Base-by-base conservation (phyloP, 2,329 filamentous ascomycete species). In the Chrysosporium queenslandicum region DNA sequence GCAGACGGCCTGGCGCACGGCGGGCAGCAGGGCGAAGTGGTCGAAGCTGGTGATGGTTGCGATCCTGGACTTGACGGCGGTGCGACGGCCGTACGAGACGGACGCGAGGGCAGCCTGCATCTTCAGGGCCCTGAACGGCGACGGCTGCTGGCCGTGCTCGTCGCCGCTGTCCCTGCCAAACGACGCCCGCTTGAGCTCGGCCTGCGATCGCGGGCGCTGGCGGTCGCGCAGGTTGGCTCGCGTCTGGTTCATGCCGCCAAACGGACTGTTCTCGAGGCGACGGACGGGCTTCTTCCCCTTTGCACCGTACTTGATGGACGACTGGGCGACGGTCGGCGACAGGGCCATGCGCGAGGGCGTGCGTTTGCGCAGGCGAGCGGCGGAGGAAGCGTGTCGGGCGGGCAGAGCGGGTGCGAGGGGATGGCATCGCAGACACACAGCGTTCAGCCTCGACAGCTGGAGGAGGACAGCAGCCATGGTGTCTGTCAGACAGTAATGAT, bases 81-180 rank as follows among this genome's bases (percentile, higher is more conserved):
- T 71, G 52, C 81, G 77, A 59, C 81, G 79, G 34, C 80, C 80
- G 64, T 96, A 96, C 0, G 87, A 80, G 3, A 97, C 76, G 2
- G 83, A 80, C 1, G 86, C 74, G 57, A 97, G 73, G 1, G 86
- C 77, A 48, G 82, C 81, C 66, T 96, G 91, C 91, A 97, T 97
- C 72, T 94, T 95, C 67, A 97, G 40, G 3, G 91, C 90, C 66
- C 94, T 90, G 68, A 80, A 85, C 6, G 78, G 69, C 46, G 74
- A 72, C 54, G 71, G 67, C 56, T 74, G 72, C 65, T 74, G 68
- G 3, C 11, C 7, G 60, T 72, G 70, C 59, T 71, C 62, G 56
- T 67, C 62, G 48, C 66, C 65, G 30, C 61, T 54, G 30, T 66
- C 63, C 43, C 50, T 43, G 8, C 63, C 63, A 48, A 32, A 79